These are phyloP conservation scores for Leptographium procerum DNA, from an alignment of 2,329 filamentous ascomycete species.

Conservation along the genomic window DNA sequence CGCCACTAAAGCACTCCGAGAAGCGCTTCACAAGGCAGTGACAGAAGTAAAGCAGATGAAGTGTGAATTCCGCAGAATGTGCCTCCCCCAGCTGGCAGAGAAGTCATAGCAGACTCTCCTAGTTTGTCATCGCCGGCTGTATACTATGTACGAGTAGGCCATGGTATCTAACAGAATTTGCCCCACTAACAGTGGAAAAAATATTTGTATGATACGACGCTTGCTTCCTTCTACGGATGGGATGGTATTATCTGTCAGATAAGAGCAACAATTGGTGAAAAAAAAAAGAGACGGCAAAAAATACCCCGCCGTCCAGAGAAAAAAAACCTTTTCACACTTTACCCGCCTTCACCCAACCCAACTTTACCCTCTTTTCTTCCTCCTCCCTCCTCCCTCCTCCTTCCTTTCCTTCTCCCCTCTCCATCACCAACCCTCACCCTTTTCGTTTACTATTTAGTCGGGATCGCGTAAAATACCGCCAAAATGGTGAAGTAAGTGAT, in stretches of 20 bases:
- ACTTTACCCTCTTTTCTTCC: slow-evolving; percentile 2
- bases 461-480: slow-evolving; percentile 54
- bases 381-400: background rate
- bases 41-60: no score
- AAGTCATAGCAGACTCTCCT: background rate
- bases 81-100: background rate
- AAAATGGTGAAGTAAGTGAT: slow-evolving; percentile 98
- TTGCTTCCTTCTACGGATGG: background rate
- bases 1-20: no score
- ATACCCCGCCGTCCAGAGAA: slow-evolving; percentile 11
- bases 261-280: background rate
- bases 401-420: slow-evolving; percentile 3
- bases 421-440: slow-evolving; percentile 2
- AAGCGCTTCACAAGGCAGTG: no score
- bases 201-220: background rate
- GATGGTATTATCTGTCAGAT: background rate
- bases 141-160: background rate
- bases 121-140: background rate
- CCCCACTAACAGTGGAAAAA: background rate
- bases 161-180: background rate
- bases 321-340: slow-evolving; percentile 10
- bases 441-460: slow-evolving; percentile 13
- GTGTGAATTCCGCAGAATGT: no score
- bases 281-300: background rate
- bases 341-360: slow-evolving; percentile 5